These are phyloP conservation scores for Aspergillus sp. DNA, from an alignment of 2,329 filamentous ascomycete genomes.

Conservation along the genomic window DNA sequence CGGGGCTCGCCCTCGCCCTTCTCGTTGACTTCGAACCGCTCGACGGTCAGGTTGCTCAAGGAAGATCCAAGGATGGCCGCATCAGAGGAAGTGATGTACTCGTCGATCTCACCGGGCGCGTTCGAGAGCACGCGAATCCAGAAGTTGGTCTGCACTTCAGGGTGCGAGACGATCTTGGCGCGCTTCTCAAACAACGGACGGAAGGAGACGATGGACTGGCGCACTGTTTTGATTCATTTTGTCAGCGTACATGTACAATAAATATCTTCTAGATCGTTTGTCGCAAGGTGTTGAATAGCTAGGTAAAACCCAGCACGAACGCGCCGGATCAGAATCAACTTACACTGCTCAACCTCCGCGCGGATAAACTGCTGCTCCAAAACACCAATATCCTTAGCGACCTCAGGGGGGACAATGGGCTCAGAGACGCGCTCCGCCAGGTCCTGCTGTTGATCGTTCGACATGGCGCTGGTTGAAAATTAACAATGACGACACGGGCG, in stretches of 20 bases:
- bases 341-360: slow-evolving; percentile 70
- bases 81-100: slow-evolving; percentile 82
- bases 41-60: slow-evolving; percentile 69
- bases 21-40: slow-evolving; percentile 71
- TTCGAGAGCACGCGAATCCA: slow-evolving; percentile 94
- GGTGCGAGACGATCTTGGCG: slow-evolving; percentile 65
- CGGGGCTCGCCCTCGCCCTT: slow-evolving; percentile 71
- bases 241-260: slow-evolving; percentile 1
- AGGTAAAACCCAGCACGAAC: no score
- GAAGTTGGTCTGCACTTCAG: slow-evolving; percentile 65
- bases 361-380: slow-evolving; percentile 84
- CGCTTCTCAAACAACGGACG: slow-evolving; percentile 75
- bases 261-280: background rate
- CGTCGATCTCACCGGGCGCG: slow-evolving; percentile 80
- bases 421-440: slow-evolving; percentile 33
- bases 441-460: background rate
- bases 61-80: slow-evolving; percentile 64
- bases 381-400: slow-evolving; percentile 62
- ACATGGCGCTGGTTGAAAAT: background rate
- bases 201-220: slow-evolving; percentile 68
- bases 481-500: background rate
- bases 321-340: slow-evolving; percentile 48
- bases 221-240: slow-evolving; percentile 53
- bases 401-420: slow-evolving; percentile 49
- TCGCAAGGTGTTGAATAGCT: background rate